These are phyloP conservation scores for Amaranthus tricolor DNA, from an alignment of 179 eudicot species.

Conservation along the genomic window DNA sequence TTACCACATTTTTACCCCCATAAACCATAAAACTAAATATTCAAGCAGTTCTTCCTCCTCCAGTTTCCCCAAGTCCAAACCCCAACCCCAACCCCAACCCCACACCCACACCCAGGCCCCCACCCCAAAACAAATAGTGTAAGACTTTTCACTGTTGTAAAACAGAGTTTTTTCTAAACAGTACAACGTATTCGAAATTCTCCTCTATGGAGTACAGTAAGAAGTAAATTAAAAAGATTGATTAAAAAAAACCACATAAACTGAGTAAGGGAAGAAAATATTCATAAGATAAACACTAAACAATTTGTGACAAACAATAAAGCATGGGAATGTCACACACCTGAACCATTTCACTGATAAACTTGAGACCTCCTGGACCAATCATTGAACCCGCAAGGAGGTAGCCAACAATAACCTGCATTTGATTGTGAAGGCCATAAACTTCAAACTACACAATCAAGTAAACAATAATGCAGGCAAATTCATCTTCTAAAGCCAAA, in stretches of 20 bases:
- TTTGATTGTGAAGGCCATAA: slow-evolving; percentile 10
- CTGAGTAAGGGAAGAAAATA: neutral
- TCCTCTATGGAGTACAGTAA: neutral
- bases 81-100: neutral
- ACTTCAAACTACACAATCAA: neutral
- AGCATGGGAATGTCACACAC: slow-evolving; percentile 34
- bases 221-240: neutral
- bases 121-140: neutral
- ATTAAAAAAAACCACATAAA: neutral
- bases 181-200: neutral
- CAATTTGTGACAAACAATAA: neutral
- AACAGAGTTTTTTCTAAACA: neutral
- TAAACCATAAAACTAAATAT: neutral
- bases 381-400: slow-evolving; percentile 95
- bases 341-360: slow-evolving; percentile 97
- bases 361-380: slow-evolving; percentile 95
- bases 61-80: neutral
- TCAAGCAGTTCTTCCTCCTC: neutral
- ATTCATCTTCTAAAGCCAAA: neutral
- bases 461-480: neutral
- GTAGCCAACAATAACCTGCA: slow-evolving; percentile 95
- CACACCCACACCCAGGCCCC: neutral
- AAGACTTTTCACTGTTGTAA: neutral
- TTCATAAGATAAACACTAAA: neutral
- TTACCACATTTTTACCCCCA: too few relatives aligned